phyloP scores from a whole-genome alignment of 495 filamentous ascomycete species.

The Talaromyces liani region DNA sequence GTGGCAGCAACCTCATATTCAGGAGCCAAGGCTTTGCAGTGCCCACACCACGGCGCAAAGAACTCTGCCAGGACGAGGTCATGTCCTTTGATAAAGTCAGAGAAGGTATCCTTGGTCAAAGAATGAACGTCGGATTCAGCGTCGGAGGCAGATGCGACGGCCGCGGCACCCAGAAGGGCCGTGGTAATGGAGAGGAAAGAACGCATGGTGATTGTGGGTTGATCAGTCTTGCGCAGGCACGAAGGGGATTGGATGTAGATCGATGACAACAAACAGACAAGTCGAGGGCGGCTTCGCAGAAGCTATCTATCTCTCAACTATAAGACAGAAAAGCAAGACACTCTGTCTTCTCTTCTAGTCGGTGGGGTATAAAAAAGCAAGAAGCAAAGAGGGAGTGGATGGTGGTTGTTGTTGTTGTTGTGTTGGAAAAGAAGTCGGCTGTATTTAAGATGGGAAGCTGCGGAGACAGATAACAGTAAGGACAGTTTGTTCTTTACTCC shows the following conservation, averaged over 20 bases:
- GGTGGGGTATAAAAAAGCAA: neutral
- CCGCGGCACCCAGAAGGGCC: slow-evolving; percentile 50
- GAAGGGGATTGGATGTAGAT: neutral
- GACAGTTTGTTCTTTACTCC: slow-evolving; percentile 43
- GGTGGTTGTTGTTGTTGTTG: neutral
- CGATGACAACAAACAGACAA: slow-evolving; percentile 6
- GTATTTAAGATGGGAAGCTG: slow-evolving; percentile 12
- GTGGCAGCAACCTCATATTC: slow-evolving; percentile 93
- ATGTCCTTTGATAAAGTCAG: slow-evolving; percentile 75
- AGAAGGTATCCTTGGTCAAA: slow-evolving; percentile 78
- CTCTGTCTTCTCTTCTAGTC: slow-evolving; percentile 3
- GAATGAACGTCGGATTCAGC: slow-evolving; percentile 70
- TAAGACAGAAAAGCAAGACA: slow-evolving; percentile 6
- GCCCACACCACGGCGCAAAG: slow-evolving; percentile 98
- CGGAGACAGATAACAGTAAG: slow-evolving; percentile 17
- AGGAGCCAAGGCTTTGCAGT: slow-evolving; percentile 92
- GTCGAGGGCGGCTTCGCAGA: neutral
- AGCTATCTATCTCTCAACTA: neutral
- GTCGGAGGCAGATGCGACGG: slow-evolving; percentile 55
- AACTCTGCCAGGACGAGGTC: slow-evolving; percentile 93
- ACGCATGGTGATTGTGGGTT: slow-evolving; percentile 41
- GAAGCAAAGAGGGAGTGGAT: neutral
- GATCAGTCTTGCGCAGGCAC: neutral
- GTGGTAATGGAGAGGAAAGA: slow-evolving; percentile 49
- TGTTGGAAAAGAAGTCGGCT: neutral